These are phyloP conservation scores for Apiospora sp. DNA, from an alignment of 2,329 filamentous ascomycete genomes.

Conservation along the genomic window DNA sequence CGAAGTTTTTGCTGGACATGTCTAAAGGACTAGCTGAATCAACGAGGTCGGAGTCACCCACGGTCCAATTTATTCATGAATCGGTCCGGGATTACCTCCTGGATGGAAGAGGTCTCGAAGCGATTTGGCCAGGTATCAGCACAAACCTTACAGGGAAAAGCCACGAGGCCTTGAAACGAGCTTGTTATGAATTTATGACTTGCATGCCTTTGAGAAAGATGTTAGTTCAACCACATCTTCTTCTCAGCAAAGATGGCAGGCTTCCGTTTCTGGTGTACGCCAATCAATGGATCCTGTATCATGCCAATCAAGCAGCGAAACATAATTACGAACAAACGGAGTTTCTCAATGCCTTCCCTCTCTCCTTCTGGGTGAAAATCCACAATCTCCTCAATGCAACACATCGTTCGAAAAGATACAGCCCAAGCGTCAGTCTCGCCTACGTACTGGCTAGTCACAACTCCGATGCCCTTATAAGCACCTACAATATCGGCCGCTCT, in stretches of 20 bases:
- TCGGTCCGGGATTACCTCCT: constrained; percentile 58
- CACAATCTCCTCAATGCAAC: constrained; percentile 19
- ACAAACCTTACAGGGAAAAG: constrained; percentile 42
- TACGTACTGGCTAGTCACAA: too few relatives aligned
- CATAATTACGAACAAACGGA: not conserved
- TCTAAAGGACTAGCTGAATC: constrained; percentile 61
- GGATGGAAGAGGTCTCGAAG: constrained; percentile 41
- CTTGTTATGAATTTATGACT: constrained; percentile 30
- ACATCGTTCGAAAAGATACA: too few relatives aligned
- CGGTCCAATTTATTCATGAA: constrained; percentile 63
- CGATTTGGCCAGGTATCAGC: constrained; percentile 39
- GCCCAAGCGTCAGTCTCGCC: too few relatives aligned
- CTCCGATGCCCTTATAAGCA: too few relatives aligned
- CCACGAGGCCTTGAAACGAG: constrained; percentile 54
- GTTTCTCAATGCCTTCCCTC: constrained; percentile 27
- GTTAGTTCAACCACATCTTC: too few relatives aligned
- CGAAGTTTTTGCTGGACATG: not conserved
- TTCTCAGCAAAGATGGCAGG: not conserved
- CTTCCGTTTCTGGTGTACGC: constrained; percentile 31
- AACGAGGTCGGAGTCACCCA: constrained; percentile 36
- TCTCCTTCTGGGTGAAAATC: constrained; percentile 24
- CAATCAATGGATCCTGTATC: constrained; percentile 22
- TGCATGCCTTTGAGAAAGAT: not conserved
- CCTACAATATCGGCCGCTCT: too few relatives aligned
- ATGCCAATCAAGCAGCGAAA: constrained; percentile 26